Evolutionary conservation across 306 rosid genomes (phyloP), one percentile per base, ranked within the genome.

Genomic region (Cyclanthera cordifolia): DNA sequence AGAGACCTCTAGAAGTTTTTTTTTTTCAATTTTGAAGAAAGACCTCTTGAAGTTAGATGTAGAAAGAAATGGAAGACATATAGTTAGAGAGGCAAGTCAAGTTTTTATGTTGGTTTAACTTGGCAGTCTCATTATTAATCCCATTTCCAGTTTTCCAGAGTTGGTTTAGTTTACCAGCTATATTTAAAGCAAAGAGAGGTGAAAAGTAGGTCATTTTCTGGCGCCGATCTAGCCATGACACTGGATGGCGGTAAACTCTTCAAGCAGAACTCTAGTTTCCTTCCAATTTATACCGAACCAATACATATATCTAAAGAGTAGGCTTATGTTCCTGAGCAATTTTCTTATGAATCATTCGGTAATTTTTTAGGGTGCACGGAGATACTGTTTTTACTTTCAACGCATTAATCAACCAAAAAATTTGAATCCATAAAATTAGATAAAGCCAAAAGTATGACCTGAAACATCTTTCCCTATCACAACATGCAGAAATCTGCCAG

Each of bases 401-500:
- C 47, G 34, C 19, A 30, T 34, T 27, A 57, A 57, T 28, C 43
- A 57, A 57, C 64, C 64, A 28, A 57, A 56, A 39, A 56, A 8
- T 56, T 27, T 25, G 63, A 56, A n/a, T n/a, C n/a, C n/a, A 28
- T 16, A 34, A 24, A 70, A 19, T 39, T 23, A 45, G 43, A 21
- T 49, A 20, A 23, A 24, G 21, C 46, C 73, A 55, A 60, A 74
- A 51, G 70, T 54, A 66, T 79, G 85, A 91, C 97, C 91, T 24
- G 90, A 77, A 53, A 25, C 81, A 73, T 88, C 91, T 68, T 77
- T 72, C 71, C 84, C 81, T 61, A 85, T 85, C 6, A 88, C 88
- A 63, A 85, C 96, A 74, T 58, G 87, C 45, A 91, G 81, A 84
- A 86, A 88, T 77, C 77, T 85, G 43, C 87, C 96, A 4, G 88